These are phyloP conservation scores for Populus deltoides DNA, from an alignment of 345 rosid genomes.

Conservation along the genomic window DNA sequence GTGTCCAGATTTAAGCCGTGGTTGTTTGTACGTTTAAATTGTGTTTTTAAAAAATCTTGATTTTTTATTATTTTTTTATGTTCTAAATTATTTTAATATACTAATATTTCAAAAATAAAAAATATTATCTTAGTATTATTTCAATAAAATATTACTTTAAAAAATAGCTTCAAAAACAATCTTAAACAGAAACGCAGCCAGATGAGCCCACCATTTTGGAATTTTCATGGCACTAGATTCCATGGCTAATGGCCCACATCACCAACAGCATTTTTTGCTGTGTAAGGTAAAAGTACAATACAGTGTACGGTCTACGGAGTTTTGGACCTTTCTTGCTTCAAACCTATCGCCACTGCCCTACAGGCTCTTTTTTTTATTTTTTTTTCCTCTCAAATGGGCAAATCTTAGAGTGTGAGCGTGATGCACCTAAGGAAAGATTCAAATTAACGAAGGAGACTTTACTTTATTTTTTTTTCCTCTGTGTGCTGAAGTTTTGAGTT, in stretches of 20 bases:
- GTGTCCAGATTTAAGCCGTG: not conserved
- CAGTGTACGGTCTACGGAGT: slow-evolving; percentile 4
- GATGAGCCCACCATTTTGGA: not conserved
- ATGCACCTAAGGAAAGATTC: not conserved
- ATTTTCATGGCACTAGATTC: not conserved
- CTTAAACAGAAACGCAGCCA: no score
- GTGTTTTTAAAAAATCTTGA: no score
- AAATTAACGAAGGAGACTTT: not conserved
- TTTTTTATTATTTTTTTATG: no score
- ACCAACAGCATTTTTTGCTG: no score
- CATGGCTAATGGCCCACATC: not conserved
- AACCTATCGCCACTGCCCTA: not conserved
- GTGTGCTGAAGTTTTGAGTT: no score
- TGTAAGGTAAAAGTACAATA: not conserved
- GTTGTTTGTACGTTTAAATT: no score
- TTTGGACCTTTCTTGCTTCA: not conserved
- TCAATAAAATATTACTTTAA: no score
- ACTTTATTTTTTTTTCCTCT: no score
- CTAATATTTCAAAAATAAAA: no score
- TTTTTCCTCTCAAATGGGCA: not conserved
- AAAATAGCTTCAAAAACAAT: no score
- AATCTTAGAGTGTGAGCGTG: not conserved
- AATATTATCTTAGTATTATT: no score
- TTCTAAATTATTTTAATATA: no score
- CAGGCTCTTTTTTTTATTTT: not conserved